Percentiles rank a stretch among this genome's conserved stretches.
Evolutionary conservation across 176 grass and related monocot species (phyloP).

Genomic region (Dendrocalamus sinicus): DNA sequence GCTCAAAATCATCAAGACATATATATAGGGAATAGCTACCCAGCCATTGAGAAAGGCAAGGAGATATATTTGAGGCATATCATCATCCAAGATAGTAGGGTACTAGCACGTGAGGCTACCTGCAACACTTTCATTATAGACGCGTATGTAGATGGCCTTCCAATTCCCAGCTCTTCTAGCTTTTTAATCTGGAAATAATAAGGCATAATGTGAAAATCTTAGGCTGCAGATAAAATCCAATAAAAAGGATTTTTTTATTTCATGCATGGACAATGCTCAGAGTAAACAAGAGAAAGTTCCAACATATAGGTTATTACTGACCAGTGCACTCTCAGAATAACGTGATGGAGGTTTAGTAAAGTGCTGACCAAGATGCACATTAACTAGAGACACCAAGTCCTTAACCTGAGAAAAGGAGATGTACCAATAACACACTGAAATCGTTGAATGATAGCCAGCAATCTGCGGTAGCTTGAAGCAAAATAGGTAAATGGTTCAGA

Average conservation of each 20-base stretch:
- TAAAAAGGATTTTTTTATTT: constrained; percentile 23
- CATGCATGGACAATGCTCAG: constrained; percentile 19
- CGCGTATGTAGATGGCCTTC: constrained; percentile 95
- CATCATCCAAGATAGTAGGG: constrained; percentile 6
- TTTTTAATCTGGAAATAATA: constrained; percentile 82
- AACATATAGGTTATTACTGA: constrained; percentile 52
- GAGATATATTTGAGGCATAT: constrained; percentile 29
- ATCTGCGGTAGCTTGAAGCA: constrained; percentile 25
- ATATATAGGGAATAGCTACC: not conserved
- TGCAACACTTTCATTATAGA: constrained; percentile 92
- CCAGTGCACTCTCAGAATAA: constrained; percentile 87
- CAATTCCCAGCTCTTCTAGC: constrained; percentile 97
- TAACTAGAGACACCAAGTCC: constrained; percentile 62
- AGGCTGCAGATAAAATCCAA: constrained; percentile 14
- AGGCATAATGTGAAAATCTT: not conserved
- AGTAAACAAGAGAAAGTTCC: constrained; percentile 39
- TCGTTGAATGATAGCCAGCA: constrained; percentile 26
- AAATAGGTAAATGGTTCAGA: constrained; percentile 4
- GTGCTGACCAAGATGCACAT: constrained; percentile 67
- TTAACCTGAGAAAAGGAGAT: constrained; percentile 63
- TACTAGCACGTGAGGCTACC: constrained; percentile 51
- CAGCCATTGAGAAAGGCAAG: not conserved
- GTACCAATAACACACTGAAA: constrained; percentile 29
- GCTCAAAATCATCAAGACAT: constrained; percentile 6
- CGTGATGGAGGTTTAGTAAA: constrained; percentile 83